Percentiles rank a stretch among this genome's conserved stretches.
phyloP scores from a whole-genome alignment of 2,329 filamentous ascomycete species.

The Gaeumannomyces sp. region DNA sequence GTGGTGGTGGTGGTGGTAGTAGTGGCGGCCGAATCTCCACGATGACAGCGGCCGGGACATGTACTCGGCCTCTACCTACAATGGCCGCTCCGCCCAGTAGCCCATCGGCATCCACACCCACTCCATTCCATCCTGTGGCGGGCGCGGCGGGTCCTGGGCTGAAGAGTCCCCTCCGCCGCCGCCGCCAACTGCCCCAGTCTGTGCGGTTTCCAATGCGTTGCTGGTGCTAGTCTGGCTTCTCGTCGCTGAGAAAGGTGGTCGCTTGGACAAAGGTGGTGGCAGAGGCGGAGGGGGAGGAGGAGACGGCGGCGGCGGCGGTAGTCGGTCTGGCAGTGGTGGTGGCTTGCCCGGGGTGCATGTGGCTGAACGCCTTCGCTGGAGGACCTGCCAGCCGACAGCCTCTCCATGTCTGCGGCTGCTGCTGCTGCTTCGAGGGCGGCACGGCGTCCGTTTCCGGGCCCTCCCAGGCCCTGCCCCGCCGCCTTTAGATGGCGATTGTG shows the following conservation, averaged over 20 bases:
- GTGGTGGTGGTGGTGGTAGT: too few species aligned
- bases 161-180: background rate
- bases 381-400: background rate
- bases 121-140: conserved; percentile 47
- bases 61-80: conserved; percentile 14
- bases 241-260: background rate
- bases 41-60: background rate
- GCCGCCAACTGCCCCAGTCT: background rate
- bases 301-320: too few species aligned
- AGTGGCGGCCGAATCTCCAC: background rate
- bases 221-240: background rate
- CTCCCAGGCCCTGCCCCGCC: background rate
- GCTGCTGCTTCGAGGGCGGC: background rate
- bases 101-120: conserved; percentile 60
- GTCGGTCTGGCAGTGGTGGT: background rate
- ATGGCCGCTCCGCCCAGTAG: conserved; percentile 52
- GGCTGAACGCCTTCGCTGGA: background rate
- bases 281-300: too few species aligned
- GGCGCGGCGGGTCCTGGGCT: conserved; percentile 43
- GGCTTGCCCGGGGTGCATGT: background rate
- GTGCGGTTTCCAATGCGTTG: background rate
- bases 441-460: background rate
- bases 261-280: background rate
- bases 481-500: background rate
- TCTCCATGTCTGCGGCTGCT: background rate